These are phyloP conservation scores for Globisporangium irregulare DNA, from an alignment of 352 stramenopile genomes.

Conservation along the genomic window DNA sequence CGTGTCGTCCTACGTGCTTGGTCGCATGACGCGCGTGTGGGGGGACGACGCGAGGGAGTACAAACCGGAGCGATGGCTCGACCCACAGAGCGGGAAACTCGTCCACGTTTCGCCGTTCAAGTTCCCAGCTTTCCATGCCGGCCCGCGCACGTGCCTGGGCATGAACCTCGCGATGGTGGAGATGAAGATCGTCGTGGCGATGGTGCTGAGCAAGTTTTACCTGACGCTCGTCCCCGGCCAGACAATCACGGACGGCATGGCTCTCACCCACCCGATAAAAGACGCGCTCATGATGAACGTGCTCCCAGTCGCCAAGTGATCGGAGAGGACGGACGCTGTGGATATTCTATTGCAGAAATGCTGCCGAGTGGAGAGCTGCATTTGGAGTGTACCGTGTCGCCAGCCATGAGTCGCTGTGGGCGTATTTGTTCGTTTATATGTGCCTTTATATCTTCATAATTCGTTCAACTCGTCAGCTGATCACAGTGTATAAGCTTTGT, in stretches of 20 bases:
- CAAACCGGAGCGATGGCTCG: constrained; percentile 45
- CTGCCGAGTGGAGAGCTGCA: too few species aligned
- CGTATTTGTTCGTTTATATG: neutral
- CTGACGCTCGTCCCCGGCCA: constrained; percentile 26
- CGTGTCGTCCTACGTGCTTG: constrained; percentile 40
- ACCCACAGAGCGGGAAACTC: constrained; percentile 27
- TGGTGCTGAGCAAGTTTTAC: constrained; percentile 32
- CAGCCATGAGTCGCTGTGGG: too few species aligned
- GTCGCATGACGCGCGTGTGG: constrained; percentile 43
- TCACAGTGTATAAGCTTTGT: neutral
- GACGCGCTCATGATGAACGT: constrained; percentile 21
- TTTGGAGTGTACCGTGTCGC: too few species aligned
- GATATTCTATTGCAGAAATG: too few species aligned
- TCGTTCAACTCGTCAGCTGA: neutral
- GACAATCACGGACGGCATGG: constrained; percentile 29
- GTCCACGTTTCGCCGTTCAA: constrained; percentile 30
- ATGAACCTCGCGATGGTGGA: neutral
- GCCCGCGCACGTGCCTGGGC: constrained; percentile 50
- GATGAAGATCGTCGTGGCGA: constrained; percentile 30
- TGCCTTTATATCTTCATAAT: neutral
- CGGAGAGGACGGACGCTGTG: neutral
- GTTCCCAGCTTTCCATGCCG: constrained; percentile 54
- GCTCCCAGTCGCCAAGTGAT: neutral
- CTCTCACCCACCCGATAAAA: constrained; percentile 35
- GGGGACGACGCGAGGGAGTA: constrained; percentile 38